Percentiles rank a stretch among this genome's conserved stretches.
phyloP scores from a whole-genome alignment of 139 green algal species.

The Coccomyxa sp. region DNA sequence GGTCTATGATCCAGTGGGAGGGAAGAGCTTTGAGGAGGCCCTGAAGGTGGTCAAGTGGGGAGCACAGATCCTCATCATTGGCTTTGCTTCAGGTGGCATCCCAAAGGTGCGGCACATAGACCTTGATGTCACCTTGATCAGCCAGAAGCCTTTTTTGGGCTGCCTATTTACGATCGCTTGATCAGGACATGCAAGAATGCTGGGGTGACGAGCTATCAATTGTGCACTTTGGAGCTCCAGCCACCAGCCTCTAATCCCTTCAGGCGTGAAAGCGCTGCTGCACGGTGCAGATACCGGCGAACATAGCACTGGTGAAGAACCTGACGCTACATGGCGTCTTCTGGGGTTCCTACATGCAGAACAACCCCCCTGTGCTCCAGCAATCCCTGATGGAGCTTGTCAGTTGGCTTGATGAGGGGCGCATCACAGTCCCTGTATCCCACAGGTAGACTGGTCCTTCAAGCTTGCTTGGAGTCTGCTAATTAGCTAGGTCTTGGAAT shows the following conservation, averaged over 20 bases:
- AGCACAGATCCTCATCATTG: conserved; percentile 78
- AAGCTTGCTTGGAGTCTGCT: too few species aligned
- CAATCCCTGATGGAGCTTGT: conserved; percentile 52
- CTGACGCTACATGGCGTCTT: conserved; percentile 67
- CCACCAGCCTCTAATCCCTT: background rate
- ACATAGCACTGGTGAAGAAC: conserved; percentile 87
- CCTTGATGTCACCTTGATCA: too few species aligned
- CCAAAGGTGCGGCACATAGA: conserved; percentile 28
- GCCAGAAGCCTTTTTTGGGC: too few species aligned
- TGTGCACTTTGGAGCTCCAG: background rate
- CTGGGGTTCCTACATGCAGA: conserved; percentile 69
- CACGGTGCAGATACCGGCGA: conserved; percentile 49
- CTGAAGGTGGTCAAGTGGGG: conserved; percentile 70
- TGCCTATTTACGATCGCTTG: too few species aligned
- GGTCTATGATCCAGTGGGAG: conserved; percentile 84
- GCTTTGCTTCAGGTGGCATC: conserved; percentile 72
- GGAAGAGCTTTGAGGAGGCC: conserved; percentile 52
- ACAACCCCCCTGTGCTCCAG: conserved; percentile 51
- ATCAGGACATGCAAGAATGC: too few species aligned
- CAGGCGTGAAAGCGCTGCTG: too few species aligned
- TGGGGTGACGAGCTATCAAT: background rate
- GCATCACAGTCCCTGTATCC: conserved; percentile 50
- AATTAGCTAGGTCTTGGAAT: too few species aligned
- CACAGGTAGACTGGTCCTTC: too few species aligned
- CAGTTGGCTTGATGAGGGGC: conserved; percentile 38